These are phyloP conservation scores for Artemisia annua DNA, from an alignment of 129 eudicot genomes.

Conservation along the genomic window DNA sequence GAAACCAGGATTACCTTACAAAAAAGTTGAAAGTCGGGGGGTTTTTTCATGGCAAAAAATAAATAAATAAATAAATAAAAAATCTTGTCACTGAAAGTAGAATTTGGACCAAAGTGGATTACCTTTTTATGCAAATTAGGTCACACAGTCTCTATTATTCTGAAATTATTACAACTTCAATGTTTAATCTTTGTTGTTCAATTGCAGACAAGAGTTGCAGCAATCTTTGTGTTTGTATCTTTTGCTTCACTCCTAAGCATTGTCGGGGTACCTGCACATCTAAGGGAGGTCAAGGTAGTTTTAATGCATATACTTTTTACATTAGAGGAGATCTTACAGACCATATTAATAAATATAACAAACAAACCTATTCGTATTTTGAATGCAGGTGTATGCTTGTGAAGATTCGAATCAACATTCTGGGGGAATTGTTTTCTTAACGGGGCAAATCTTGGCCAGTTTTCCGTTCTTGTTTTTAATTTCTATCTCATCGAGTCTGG, in stretches of 20 bases:
- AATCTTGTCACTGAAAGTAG: no score
- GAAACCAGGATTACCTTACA: no score
- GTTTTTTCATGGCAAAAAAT: no score
- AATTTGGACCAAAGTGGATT: no score
- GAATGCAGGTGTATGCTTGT: constrained; percentile 62
- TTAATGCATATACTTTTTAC: background rate
- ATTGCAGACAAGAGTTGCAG: constrained; percentile 85
- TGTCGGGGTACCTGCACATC: constrained; percentile 71
- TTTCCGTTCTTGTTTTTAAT: constrained; percentile 87
- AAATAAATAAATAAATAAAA: no score
- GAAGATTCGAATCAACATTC: constrained; percentile 83
- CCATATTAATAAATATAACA: background rate
- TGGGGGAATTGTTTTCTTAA: constrained; percentile 65
- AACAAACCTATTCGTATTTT: background rate
- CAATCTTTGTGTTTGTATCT: constrained; percentile 77
- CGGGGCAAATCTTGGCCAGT: constrained; percentile 81
- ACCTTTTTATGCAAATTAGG: no score
- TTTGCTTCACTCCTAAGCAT: constrained; percentile 78
- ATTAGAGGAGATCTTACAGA: background rate
- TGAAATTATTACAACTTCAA: background rate
- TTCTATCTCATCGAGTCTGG: constrained; percentile 84
- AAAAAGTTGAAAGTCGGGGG: no score
- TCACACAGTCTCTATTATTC: no score
- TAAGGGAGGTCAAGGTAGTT: constrained; percentile 83
- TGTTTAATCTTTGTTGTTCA: background rate